Percentiles rank a stretch among this genome's conserved stretches.
These are phyloP conservation scores for Periconia sp. DNA, from an alignment of 2,329 filamentous ascomycete genomes.

Conservation along the genomic window DNA sequence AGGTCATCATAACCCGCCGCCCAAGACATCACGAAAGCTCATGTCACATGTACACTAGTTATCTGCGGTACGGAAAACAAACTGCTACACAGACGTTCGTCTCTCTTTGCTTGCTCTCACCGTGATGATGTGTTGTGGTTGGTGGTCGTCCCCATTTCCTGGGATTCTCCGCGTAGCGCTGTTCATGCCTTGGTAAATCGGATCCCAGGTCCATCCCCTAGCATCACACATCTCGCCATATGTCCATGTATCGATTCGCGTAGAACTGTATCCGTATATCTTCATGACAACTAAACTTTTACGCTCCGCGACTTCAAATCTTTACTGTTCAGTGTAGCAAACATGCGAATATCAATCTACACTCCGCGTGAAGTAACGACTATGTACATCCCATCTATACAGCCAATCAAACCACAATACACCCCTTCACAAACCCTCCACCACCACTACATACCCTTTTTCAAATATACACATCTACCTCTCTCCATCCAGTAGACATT, in stretches of 20 bases:
- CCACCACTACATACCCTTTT: too few relatives aligned
- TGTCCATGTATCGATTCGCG: neutral
- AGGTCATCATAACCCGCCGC: constrained; percentile 19
- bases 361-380: too few relatives aligned
- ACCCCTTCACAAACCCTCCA: too few relatives aligned
- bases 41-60: constrained; percentile 43
- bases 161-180: constrained; percentile 18
- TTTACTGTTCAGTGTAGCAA: too few relatives aligned
- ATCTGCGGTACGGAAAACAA: constrained; percentile 38
- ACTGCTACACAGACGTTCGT: constrained; percentile 12
- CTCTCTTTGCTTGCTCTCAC: neutral
- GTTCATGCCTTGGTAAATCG: constrained; percentile 24
- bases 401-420: too few relatives aligned
- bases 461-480: too few relatives aligned
- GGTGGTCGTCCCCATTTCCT: neutral
- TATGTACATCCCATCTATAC: too few relatives aligned
- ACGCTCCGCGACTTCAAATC: too few relatives aligned
- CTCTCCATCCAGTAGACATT: too few relatives aligned
- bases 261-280: too few relatives aligned
- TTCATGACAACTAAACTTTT: too few relatives aligned
- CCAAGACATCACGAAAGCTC: constrained; percentile 39
- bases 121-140: neutral
- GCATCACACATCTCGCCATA: neutral
- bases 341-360: too few relatives aligned
- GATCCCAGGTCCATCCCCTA: constrained; percentile 13